Conservation (phyloP, 2,329 filamentous ascomycete genomes). For the Lasiodiplodia citricola region DNA sequence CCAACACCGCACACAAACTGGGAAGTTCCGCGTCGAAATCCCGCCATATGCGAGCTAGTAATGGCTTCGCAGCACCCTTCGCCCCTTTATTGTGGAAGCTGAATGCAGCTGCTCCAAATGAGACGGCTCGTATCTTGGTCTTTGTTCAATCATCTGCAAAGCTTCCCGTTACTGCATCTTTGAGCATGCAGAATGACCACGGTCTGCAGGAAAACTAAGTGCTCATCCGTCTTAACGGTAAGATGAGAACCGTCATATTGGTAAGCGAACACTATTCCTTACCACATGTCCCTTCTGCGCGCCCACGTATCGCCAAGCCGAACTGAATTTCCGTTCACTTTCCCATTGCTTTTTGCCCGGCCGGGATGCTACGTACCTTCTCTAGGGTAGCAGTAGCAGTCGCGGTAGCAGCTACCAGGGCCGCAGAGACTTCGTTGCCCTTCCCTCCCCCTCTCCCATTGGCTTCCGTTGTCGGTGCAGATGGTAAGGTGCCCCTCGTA, state of each 20-base stretch:
- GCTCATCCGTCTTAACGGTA: not conserved
- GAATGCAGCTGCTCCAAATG: not conserved
- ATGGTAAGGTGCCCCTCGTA: not conserved
- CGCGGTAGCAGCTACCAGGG: not conserved
- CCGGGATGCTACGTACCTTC: constrained; percentile 7
- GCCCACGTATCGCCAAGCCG: not conserved
- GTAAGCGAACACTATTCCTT: constrained; percentile 17
- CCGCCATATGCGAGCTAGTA: constrained; percentile 4
- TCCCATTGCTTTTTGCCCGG: not conserved
- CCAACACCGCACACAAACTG: constrained; percentile 14
- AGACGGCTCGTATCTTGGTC: constrained; percentile 13
- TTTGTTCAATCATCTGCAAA: not conserved
- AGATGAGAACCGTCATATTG: not conserved
- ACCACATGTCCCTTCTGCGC: not conserved
- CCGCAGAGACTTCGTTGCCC: not conserved
- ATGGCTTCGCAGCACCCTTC: not conserved
- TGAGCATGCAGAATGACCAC: not conserved
- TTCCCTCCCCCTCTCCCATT: not conserved
- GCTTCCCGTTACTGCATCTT: not conserved
- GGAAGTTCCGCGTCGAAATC: constrained; percentile 2
- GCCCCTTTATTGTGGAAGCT: constrained; percentile 8
- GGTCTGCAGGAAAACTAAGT: not conserved
- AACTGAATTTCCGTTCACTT: not conserved
- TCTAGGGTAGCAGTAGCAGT: constrained; percentile 12
- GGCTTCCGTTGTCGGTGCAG: not conserved